These are phyloP conservation scores for Trichosporon coremiiforme DNA, from an alignment of 1,284 basidiomycete species.

Conservation along the genomic window DNA sequence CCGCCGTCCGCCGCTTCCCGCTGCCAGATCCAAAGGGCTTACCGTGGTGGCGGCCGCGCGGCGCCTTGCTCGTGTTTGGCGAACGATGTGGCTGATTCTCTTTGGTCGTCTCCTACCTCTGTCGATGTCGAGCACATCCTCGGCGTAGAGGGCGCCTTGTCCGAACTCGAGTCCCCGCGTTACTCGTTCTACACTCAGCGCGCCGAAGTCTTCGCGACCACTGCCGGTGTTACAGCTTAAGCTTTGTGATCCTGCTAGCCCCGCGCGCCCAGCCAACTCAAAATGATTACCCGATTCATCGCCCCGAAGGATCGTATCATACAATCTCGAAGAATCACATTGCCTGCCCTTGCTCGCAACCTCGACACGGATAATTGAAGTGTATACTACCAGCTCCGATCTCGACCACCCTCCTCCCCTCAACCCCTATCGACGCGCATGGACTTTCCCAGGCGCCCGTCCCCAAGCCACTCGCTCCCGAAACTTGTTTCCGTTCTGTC, in stretches of 20 bases:
- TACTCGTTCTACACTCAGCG: background rate
- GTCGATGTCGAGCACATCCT: background rate
- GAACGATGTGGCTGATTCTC: slow-evolving; percentile 13
- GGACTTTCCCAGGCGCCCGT: background rate
- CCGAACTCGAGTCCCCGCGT: background rate
- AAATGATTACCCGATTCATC: background rate
- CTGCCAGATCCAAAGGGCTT: background rate
- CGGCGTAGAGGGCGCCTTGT: background rate
- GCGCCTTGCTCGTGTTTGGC: background rate
- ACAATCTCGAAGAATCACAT: background rate
- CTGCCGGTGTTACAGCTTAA: background rate
- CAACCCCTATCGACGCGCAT: background rate
- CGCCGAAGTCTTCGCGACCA: background rate
- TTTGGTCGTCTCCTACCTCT: slow-evolving; percentile 5
- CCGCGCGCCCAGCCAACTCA: background rate
- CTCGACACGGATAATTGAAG: background rate
- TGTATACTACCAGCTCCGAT: background rate
- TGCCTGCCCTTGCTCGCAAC: background rate
- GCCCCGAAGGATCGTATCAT: background rate
- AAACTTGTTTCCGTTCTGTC: background rate
- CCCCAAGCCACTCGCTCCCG: background rate
- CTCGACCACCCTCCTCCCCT: background rate
- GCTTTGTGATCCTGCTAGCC: background rate
- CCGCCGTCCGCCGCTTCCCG: slow-evolving; percentile 1
- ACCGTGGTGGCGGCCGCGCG: background rate